These are phyloP conservation scores for Lobosporangium transversale DNA, from an alignment of 192 early-diverging fungal genomes.

Conservation along the genomic window DNA sequence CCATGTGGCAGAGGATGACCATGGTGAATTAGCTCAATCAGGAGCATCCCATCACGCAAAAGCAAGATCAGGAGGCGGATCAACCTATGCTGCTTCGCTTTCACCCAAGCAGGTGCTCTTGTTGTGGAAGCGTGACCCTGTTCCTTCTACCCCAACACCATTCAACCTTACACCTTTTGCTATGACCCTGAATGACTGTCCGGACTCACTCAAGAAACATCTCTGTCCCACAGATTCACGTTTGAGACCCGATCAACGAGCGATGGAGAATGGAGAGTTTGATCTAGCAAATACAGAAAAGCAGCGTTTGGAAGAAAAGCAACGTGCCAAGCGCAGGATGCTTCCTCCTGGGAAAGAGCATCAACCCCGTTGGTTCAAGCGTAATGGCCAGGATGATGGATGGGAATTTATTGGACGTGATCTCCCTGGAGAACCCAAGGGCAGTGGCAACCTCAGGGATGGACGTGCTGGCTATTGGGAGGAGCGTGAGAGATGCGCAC, in stretches of 20 bases:
- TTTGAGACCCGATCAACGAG: conserved; percentile 85
- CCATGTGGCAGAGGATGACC: conserved; percentile 26
- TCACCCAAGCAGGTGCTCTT: conserved; percentile 60
- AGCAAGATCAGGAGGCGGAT: conserved; percentile 16
- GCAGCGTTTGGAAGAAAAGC: conserved; percentile 78
- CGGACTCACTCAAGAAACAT: conserved; percentile 61
- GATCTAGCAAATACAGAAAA: conserved; percentile 80
- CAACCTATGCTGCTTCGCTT: conserved; percentile 40
- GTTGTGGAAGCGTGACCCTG: conserved; percentile 71
- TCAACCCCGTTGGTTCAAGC: conserved; percentile 83
- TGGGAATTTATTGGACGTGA: conserved; percentile 53
- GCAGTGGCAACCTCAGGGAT: conserved; percentile 72
- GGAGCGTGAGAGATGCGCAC: conserved; percentile 62
- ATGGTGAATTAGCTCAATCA: conserved; percentile 21
- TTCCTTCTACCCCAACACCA: conserved; percentile 60
- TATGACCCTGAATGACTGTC: conserved; percentile 78
- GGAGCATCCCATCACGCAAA: conserved; percentile 5
- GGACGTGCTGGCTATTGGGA: conserved; percentile 81
- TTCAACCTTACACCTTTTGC: conserved; percentile 85
- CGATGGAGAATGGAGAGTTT: conserved; percentile 86
- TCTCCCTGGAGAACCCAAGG: conserved; percentile 65
- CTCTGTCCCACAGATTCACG: conserved; percentile 86
- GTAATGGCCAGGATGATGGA: conserved; percentile 55
- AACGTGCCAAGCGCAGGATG: conserved; percentile 68
- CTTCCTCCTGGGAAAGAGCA: conserved; percentile 66